Percentiles rank a stretch among this genome's conserved stretches.
These are phyloP conservation scores for Russula sp. DNA, from an alignment of 768 basidiomycete species.

Conservation along the genomic window DNA sequence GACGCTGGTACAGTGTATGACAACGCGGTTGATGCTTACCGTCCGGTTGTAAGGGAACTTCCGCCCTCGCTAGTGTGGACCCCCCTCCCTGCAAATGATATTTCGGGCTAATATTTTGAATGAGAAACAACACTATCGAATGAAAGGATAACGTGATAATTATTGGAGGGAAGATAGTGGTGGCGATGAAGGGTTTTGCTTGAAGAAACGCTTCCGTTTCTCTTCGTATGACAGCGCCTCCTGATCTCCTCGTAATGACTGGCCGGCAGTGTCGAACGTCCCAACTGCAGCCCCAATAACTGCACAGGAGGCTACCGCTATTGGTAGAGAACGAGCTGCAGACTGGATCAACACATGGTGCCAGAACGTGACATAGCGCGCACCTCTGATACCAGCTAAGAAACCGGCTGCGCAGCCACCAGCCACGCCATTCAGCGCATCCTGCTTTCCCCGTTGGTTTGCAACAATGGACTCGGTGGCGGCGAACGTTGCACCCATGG, in stretches of 20 bases:
- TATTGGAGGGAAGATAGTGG: slow-evolving; percentile 30
- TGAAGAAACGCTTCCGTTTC: slow-evolving; percentile 77
- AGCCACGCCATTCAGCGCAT: slow-evolving; percentile 73
- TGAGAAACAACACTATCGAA: neutral
- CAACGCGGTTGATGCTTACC: neutral
- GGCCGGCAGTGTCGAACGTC: slow-evolving; percentile 71
- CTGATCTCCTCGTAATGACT: slow-evolving; percentile 41
- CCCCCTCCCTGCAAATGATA: neutral
- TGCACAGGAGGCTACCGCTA: slow-evolving; percentile 72
- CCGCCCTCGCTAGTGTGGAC: neutral
- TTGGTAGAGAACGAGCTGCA: slow-evolving; percentile 75
- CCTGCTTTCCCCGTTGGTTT: slow-evolving; percentile 72
- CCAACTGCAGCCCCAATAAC: slow-evolving; percentile 76
- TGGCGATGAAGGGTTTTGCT: slow-evolving; percentile 46
- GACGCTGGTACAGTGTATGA: neutral
- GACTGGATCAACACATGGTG: slow-evolving; percentile 13
- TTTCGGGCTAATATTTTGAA: neutral
- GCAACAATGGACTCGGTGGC: slow-evolving; percentile 74
- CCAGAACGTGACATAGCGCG: slow-evolving; percentile 22
- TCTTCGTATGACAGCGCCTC: slow-evolving; percentile 50
- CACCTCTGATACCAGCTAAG: slow-evolving; percentile 79
- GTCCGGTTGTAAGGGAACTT: neutral
- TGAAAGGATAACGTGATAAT: neutral
- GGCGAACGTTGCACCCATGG: slow-evolving; percentile 83
- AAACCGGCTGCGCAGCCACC: slow-evolving; percentile 94